A percentile compares a stretch with the other conserved stretches of the same genome.
Evolutionary conservation across 164 flowering plant species (phyloP).

Genomic region (Warburgia ugandensis): DNA sequence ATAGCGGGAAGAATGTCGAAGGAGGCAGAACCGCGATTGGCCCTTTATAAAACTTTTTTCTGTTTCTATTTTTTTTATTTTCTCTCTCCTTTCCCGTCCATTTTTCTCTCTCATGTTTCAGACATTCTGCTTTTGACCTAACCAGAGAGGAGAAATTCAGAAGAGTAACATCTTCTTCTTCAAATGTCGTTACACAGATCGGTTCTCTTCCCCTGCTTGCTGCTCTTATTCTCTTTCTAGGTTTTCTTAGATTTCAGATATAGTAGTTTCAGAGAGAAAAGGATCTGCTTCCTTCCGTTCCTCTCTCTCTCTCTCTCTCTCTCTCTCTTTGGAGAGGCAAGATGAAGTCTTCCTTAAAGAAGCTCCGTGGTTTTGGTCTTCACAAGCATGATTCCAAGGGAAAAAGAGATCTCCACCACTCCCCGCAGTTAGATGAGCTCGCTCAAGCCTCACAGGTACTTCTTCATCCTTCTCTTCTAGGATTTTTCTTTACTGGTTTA

Average conservation of each 20-base stretch:
- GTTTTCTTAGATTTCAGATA: neutral
- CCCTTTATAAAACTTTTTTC: no score
- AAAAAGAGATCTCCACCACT: conserved; percentile 32
- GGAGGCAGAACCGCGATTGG: no score
- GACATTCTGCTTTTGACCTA: conserved; percentile 4
- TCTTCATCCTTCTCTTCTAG: neutral
- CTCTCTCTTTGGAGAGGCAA: neutral
- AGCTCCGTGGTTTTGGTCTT: conserved; percentile 49
- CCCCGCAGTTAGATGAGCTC: conserved; percentile 64
- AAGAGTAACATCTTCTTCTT: neutral
- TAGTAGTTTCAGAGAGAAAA: neutral
- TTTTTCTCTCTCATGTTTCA: no score
- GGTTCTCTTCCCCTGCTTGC: neutral
- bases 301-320: neutral
- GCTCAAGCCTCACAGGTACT: conserved; percentile 77
- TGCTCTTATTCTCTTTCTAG: neutral
- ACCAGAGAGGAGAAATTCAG: no score
- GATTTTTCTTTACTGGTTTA: neutral
- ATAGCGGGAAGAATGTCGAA: no score
- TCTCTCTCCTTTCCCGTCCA: no score
- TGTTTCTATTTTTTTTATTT: no score
- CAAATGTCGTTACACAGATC: neutral
- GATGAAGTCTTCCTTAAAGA: conserved; percentile 77
- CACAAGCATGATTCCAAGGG: conserved; percentile 52
- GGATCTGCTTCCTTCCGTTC: neutral